A percentile compares a stretch with the other conserved stretches of the same genome.
Conservation (phyloP, 768 basidiomycete genomes). For the Tulasnella sp. region DNA sequence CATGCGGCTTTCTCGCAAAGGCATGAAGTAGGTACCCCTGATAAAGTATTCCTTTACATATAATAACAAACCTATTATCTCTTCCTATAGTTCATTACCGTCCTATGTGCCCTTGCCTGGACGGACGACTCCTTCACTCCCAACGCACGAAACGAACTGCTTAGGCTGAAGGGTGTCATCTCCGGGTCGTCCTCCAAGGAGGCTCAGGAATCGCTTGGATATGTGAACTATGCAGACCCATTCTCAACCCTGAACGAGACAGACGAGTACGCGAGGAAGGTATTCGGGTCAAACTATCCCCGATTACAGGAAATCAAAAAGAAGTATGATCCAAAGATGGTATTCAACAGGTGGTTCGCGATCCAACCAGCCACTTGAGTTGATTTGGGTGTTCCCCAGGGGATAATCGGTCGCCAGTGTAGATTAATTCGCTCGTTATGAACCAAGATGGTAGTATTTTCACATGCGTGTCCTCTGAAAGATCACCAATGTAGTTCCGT, state of each 20-base stretch:
- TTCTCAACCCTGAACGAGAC: constrained; percentile 1
- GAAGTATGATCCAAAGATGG: constrained; percentile 20
- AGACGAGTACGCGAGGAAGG: background rate
- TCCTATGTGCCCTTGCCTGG: background rate
- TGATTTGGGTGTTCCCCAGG: too few relatives aligned
- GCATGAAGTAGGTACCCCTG: background rate
- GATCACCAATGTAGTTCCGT: too few relatives aligned
- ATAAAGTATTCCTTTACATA: background rate
- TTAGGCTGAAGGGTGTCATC: background rate
- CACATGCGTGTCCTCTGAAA: too few relatives aligned
- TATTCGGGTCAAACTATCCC: constrained; percentile 19
- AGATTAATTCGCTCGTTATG: too few relatives aligned
- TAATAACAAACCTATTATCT: background rate
- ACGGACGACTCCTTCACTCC: background rate
- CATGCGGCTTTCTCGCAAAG: constrained; percentile 8
- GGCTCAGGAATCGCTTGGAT: constrained; percentile 10
- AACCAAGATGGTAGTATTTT: too few relatives aligned
- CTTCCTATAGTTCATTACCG: background rate
- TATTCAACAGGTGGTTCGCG: constrained; percentile 24
- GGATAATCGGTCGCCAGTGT: too few relatives aligned
- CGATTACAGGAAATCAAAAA: constrained; percentile 18
- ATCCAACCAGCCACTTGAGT: constrained; percentile 14
- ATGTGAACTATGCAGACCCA: background rate
- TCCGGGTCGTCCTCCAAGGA: background rate
- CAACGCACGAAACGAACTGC: background rate